Evolutionary conservation across 495 filamentous ascomycete species (phyloP).

Genomic region (Letharia lupina): DNA sequence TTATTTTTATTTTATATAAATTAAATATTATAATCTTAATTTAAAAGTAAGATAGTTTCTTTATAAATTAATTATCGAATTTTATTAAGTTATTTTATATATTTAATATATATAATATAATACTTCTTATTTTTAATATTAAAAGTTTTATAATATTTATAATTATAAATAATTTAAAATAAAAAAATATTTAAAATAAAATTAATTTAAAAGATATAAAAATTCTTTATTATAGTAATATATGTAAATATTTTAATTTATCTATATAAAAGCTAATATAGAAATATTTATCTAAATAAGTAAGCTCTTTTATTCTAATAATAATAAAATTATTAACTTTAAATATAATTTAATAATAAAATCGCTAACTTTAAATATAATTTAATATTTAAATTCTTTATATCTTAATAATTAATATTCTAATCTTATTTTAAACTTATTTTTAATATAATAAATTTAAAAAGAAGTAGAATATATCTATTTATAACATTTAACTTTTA

Average conservation of each 20-base stretch:
- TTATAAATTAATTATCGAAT: background rate
- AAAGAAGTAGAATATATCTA: too few relatives aligned
- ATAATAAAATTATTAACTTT: background rate
- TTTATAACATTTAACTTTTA: too few relatives aligned
- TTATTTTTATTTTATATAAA: background rate
- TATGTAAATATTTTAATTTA: background rate
- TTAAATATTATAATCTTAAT: background rate
- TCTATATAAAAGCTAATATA: background rate
- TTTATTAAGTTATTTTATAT: background rate
- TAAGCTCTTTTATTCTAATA: background rate
- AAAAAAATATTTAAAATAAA: background rate
- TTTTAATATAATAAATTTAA: too few relatives aligned
- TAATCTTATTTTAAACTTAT: too few relatives aligned
- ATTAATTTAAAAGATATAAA: background rate
- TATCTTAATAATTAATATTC: too few relatives aligned
- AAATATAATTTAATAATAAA: too few relatives aligned
- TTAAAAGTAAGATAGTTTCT: background rate
- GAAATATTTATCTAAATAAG: background rate
- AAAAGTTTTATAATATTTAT: background rate
- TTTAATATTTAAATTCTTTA: too few relatives aligned
- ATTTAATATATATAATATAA: background rate
- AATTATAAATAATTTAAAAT: background rate
- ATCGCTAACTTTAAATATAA: too few relatives aligned
- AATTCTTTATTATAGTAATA: background rate
- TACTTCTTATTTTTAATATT: too few relatives aligned